A percentile compares a stretch with the other conserved stretches of the same genome.
Conservation (phyloP, 139 green algal species). For the Mychonastes homosphaera region DNA sequence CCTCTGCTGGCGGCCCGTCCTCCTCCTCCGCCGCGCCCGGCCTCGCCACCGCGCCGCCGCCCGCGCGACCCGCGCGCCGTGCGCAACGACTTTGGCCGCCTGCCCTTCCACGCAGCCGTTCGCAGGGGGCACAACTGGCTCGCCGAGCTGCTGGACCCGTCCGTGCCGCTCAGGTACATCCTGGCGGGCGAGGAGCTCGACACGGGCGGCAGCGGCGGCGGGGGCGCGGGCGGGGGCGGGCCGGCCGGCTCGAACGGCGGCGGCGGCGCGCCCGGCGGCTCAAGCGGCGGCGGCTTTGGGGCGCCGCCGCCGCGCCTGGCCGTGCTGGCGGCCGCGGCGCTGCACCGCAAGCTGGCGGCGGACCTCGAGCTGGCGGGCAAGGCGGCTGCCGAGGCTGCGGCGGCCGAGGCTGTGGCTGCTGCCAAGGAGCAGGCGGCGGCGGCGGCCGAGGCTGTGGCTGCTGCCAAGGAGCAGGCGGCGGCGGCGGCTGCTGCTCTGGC, state of each 20-base stretch:
- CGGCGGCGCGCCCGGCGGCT: no score
- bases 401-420: not conserved
- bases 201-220: not conserved
- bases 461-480: not conserved
- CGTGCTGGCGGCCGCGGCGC: slow-evolving; percentile 14
- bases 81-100: slow-evolving; percentile 21
- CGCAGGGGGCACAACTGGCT: slow-evolving; percentile 19
- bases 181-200: slow-evolving; percentile 14
- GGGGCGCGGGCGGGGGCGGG: no score
- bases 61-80: slow-evolving; percentile 18
- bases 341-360: slow-evolving; percentile 16
- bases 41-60: not conserved
- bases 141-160: slow-evolving; percentile 19
- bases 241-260: no score
- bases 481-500: not conserved
- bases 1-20: no score
- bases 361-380: slow-evolving; percentile 5
- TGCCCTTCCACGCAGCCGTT: slow-evolving; percentile 21
- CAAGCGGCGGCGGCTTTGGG: no score
- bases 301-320: slow-evolving; percentile 21
- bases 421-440: not conserved
- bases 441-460: not conserved
- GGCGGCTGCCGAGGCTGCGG: not conserved
- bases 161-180: slow-evolving; percentile 18
- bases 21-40: no score